Percentiles rank a stretch among this genome's conserved stretches.
phyloP scores from a whole-genome alignment of 1,284 basidiomycete genomes.

The Phylloboletellus chloephorus region DNA sequence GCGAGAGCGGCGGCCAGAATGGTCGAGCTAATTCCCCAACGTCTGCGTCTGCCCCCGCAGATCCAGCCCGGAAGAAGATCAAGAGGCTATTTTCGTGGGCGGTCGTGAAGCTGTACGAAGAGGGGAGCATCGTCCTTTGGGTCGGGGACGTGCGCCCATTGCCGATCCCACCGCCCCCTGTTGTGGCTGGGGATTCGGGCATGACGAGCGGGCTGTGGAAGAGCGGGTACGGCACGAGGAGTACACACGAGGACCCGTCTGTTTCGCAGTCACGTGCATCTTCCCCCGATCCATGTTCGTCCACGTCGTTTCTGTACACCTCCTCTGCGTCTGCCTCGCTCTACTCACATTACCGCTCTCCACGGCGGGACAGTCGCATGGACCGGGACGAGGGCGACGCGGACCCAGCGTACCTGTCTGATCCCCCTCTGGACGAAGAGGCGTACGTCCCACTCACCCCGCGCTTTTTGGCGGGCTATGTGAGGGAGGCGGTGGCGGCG shows the following conservation, averaged over 20 bases:
- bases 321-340: constrained; percentile 20
- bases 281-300: constrained; percentile 1
- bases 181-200: not conserved
- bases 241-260: constrained; percentile 12
- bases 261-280: constrained; percentile 3
- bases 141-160: constrained; percentile 45
- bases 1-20: not conserved
- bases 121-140: constrained; percentile 65
- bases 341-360: constrained; percentile 23
- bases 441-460: constrained; percentile 59
- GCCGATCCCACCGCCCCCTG: constrained; percentile 3
- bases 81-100: constrained; percentile 62
- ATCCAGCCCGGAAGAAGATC: constrained; percentile 36
- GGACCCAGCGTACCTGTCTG: constrained; percentile 50
- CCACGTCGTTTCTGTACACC: constrained; percentile 12
- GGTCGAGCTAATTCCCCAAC: not conserved
- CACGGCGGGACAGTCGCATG: constrained; percentile 6
- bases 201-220: constrained; percentile 42
- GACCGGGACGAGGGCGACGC: constrained; percentile 20
- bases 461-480: constrained; percentile 41
- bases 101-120: constrained; percentile 55
- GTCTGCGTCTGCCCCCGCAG: constrained; percentile 4
- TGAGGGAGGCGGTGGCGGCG: constrained; percentile 42
- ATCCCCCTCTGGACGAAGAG: constrained; percentile 48
- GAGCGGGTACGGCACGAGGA: constrained; percentile 20